phyloP scores from a whole-genome alignment of 192 early-diverging fungal genomes.

The Entomortierella chlamydospora region DNA sequence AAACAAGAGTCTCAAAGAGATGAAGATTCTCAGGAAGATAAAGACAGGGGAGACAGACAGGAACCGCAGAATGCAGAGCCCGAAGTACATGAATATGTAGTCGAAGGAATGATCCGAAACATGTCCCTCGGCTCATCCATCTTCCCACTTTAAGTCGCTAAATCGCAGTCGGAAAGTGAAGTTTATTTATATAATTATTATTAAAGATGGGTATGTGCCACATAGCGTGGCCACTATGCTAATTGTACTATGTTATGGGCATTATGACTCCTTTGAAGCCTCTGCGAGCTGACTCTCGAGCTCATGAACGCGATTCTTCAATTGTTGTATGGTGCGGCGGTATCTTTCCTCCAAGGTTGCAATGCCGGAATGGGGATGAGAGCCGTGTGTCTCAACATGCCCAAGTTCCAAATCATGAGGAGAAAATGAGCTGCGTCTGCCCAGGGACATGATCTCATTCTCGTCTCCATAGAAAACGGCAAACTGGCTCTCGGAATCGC shows the following conservation, averaged over 20 bases:
- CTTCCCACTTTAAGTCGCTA: constrained; percentile 10
- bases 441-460: constrained; percentile 8
- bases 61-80: background rate
- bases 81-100: constrained; percentile 11
- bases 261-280: too few species aligned
- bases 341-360: constrained; percentile 9
- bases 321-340: constrained; percentile 22
- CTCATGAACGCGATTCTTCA: constrained; percentile 23
- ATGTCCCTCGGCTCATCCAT: constrained; percentile 29
- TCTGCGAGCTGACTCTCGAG: constrained; percentile 37
- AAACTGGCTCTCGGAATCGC: constrained; percentile 9
- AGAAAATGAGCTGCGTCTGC: background rate
- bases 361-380: background rate
- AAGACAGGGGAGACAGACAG: background rate
- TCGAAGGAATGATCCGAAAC: constrained; percentile 35
- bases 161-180: too few species aligned
- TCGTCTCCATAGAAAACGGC: constrained; percentile 48
- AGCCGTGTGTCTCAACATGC: background rate
- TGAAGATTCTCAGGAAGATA: background rate
- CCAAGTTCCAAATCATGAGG: background rate
- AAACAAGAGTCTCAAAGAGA: background rate
- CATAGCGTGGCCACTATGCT: too few species aligned
- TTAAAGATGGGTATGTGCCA: too few species aligned
- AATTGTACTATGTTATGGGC: too few species aligned
- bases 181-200: too few species aligned